A percentile compares a stretch with the other conserved stretches of the same genome.
Conservation (phyloP, 23 red algal species). For the Gracilaria domingensis region DNA sequence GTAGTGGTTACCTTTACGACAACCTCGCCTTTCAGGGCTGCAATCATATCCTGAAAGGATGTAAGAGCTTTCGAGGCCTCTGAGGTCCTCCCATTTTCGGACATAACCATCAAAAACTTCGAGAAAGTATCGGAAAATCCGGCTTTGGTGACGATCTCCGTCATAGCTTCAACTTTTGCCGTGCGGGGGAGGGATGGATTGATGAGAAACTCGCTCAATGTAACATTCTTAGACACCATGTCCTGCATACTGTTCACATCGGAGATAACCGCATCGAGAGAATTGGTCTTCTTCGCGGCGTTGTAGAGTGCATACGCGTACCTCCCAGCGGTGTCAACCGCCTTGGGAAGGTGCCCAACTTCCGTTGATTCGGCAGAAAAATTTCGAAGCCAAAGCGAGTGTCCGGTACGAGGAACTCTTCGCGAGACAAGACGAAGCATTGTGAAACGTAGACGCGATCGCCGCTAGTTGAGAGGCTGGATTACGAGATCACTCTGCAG, state of each 20-base stretch:
- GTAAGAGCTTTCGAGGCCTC: constrained; percentile 61
- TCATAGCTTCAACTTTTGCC: constrained; percentile 59
- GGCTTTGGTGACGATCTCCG: constrained; percentile 47
- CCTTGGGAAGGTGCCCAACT: constrained; percentile 44
- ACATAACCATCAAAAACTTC: constrained; percentile 77
- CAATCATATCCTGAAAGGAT: constrained; percentile 74
- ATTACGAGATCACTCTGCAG: not conserved
- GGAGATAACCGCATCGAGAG: constrained; percentile 54
- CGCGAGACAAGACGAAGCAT: constrained; percentile 19
- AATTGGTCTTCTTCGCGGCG: constrained; percentile 65
- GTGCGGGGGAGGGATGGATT: constrained; percentile 82
- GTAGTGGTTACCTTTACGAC: constrained; percentile 79
- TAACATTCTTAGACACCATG: constrained; percentile 13
- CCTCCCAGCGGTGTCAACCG: constrained; percentile 62
- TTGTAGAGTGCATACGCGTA: constrained; percentile 80
- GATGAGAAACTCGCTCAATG: constrained; percentile 67
- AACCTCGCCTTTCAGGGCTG: constrained; percentile 59
- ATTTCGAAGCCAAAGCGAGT: constrained; percentile 16
- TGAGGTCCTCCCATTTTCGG: constrained; percentile 84
- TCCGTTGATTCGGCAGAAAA: constrained; percentile 18
- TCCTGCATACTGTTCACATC: constrained; percentile 72
- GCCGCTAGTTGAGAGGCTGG: not conserved
- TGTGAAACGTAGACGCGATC: not conserved
- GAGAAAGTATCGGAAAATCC: constrained; percentile 56
- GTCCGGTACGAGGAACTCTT: not conserved